Evolutionary conservation across 2,329 filamentous ascomycete genomes (phyloP).

Genomic region (Ilyonectria mors-panacis): DNA sequence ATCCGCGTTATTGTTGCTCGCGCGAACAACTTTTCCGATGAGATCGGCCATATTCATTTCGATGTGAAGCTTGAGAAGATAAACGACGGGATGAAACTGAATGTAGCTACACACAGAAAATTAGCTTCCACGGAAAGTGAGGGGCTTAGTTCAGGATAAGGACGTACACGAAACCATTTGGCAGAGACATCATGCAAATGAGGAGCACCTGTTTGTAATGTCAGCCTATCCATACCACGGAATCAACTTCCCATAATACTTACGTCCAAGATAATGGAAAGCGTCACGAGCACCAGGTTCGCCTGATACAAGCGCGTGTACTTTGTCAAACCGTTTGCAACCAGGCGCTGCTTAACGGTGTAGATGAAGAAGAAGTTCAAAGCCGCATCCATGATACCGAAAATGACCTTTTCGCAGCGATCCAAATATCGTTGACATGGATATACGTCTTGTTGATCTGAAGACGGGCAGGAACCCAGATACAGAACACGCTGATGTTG

Average conservation of each 20-base stretch:
- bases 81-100: slow-evolving; percentile 48
- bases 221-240: neutral
- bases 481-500: slow-evolving; percentile 65
- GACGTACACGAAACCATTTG: slow-evolving; percentile 47
- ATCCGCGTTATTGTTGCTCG: slow-evolving; percentile 40
- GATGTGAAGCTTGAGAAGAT: slow-evolving; percentile 48
- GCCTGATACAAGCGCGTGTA: slow-evolving; percentile 62
- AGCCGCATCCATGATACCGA: slow-evolving; percentile 61
- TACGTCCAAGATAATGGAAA: slow-evolving; percentile 49
- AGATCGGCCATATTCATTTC: slow-evolving; percentile 51
- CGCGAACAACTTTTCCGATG: slow-evolving; percentile 47
- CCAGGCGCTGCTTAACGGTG: slow-evolving; percentile 60
- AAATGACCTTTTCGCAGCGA: slow-evolving; percentile 64
- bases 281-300: slow-evolving; percentile 47
- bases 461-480: slow-evolving; percentile 66
- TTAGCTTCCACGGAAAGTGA: neutral
- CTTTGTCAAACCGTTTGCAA: slow-evolving; percentile 64
- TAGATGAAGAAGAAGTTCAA: slow-evolving; percentile 65
- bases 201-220: slow-evolving; percentile 34
- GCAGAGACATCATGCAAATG: slow-evolving; percentile 49
- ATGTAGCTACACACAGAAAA: slow-evolving; percentile 33
- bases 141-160: neutral
- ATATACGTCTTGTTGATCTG: slow-evolving; percentile 57
- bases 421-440: slow-evolving; percentile 64
- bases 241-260: neutral